Evolutionary conservation across 2,329 filamentous ascomycete genomes (phyloP).

Genomic region (Nemania serpens): DNA sequence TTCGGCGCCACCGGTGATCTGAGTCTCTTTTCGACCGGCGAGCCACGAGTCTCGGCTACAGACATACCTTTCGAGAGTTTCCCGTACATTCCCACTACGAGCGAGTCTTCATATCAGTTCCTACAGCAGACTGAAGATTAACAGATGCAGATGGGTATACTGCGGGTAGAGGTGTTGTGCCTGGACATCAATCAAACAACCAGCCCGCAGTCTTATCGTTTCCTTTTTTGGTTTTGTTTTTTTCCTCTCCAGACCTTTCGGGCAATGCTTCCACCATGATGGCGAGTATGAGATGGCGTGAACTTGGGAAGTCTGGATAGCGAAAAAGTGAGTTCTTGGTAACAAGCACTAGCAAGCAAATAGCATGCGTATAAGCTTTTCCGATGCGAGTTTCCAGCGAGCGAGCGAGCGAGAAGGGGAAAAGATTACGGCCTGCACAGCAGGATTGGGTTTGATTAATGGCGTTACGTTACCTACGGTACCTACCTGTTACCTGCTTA

Average conservation of each 20-base stretch:
- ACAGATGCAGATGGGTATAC: not conserved
- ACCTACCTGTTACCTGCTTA: no score
- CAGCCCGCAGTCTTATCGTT: not conserved
- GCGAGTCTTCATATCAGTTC: constrained; percentile 27
- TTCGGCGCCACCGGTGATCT: constrained; percentile 38
- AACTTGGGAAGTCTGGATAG: constrained; percentile 5
- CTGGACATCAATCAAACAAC: not conserved
- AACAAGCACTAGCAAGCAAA: not conserved
- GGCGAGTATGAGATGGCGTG: not conserved
- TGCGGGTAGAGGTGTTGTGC: not conserved
- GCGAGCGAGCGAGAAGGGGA: not conserved
- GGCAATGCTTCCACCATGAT: not conserved
- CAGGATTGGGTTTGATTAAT: not conserved
- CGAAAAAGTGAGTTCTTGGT: constrained; percentile 15
- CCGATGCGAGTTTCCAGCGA: not conserved
- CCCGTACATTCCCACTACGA: constrained; percentile 27
- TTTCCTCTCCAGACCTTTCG: not conserved
- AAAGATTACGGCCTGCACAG: not conserved
- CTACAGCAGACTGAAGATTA: constrained; percentile 25
- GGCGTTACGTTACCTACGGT: not conserved
- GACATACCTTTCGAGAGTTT: constrained; percentile 35
- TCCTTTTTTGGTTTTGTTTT: not conserved
- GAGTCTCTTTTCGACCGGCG: constrained; percentile 36
- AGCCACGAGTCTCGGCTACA: constrained; percentile 28
- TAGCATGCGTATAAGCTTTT: not conserved